Evolutionary conservation across 768 basidiomycete species (phyloP).

Genomic region (Mycena filopes): DNA sequence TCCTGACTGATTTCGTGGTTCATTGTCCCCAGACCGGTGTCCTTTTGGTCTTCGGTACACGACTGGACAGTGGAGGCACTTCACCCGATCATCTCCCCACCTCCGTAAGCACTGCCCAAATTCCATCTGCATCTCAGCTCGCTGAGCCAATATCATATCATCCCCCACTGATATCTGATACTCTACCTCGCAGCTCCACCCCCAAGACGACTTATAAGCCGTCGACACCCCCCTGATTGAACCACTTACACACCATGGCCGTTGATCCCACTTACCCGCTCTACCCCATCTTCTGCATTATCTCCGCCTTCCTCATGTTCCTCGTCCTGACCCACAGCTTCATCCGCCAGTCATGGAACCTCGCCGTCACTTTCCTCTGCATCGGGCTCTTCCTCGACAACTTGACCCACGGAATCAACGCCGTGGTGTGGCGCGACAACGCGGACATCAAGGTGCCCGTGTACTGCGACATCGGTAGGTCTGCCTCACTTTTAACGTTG

Average conservation of each 20-base stretch:
- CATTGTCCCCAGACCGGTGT: too few relatives aligned
- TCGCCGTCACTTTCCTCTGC: conserved; percentile 25
- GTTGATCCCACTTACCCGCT: conserved; percentile 28
- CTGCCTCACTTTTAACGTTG: neutral
- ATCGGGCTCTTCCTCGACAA: conserved; percentile 24
- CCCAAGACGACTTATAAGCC: too few relatives aligned
- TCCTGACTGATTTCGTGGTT: too few relatives aligned
- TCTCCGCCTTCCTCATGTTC: conserved; percentile 25
- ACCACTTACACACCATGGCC: neutral
- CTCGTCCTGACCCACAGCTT: conserved; percentile 25
- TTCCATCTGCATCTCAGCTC: too few relatives aligned
- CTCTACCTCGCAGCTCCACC: too few relatives aligned
- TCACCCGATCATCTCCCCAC: too few relatives aligned
- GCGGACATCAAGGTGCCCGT: conserved; percentile 25
- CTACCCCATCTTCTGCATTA: conserved; percentile 24
- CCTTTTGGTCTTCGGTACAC: too few relatives aligned
- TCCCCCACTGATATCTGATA: too few relatives aligned
- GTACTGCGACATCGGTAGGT: conserved; percentile 19
- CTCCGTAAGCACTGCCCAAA: too few relatives aligned
- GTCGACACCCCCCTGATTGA: too few relatives aligned
- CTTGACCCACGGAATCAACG: conserved; percentile 20
- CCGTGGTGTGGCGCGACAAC: conserved; percentile 24
- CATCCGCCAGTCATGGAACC: conserved; percentile 25
- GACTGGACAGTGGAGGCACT: too few relatives aligned
- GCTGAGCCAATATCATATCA: too few relatives aligned